A percentile compares a stretch with the other conserved stretches of the same genome.
Evolutionary conservation across 495 filamentous ascomycete genomes (phyloP).

Genomic region (Aspergillus carlsbadensis): DNA sequence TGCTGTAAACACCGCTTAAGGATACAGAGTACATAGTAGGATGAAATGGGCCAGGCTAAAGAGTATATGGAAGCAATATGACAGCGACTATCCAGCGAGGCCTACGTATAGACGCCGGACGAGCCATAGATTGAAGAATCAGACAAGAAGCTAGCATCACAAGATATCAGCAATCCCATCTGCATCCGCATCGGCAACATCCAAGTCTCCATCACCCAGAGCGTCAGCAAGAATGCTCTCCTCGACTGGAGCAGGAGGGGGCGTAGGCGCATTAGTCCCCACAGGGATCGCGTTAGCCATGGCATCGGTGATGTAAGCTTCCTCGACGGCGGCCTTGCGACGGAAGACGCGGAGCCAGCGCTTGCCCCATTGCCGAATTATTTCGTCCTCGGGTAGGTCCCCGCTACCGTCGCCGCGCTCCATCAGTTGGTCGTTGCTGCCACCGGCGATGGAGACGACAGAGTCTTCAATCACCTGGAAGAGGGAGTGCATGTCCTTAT

Average conservation of each 20-base stretch:
- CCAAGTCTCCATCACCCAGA: slow-evolving; percentile 29
- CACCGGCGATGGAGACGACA: slow-evolving; percentile 67
- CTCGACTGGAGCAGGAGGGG: slow-evolving; percentile 18
- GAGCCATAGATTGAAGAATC: neutral
- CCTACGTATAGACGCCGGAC: neutral
- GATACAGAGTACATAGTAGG: too few species aligned
- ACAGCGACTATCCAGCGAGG: too few species aligned
- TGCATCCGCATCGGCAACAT: slow-evolving; percentile 33
- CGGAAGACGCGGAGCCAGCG: slow-evolving; percentile 85
- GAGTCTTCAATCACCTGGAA: slow-evolving; percentile 81
- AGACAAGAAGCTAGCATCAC: neutral
- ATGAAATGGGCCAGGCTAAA: too few species aligned
- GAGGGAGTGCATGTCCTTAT: slow-evolving; percentile 69
- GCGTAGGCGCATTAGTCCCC: slow-evolving; percentile 36
- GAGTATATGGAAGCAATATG: too few species aligned
- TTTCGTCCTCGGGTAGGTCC: slow-evolving; percentile 50
- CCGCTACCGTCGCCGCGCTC: slow-evolving; percentile 50
- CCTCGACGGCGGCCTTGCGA: slow-evolving; percentile 80
- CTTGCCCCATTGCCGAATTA: slow-evolving; percentile 78
- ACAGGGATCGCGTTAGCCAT: slow-evolving; percentile 37
- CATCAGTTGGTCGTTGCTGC: slow-evolving; percentile 69
- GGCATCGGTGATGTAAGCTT: slow-evolving; percentile 54
- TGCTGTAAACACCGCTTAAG: too few species aligned
- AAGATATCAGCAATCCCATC: slow-evolving; percentile 24
- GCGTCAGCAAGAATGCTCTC: slow-evolving; percentile 6